Base-by-base conservation (phyloP, 2,329 filamentous ascomycete species). In the Macrophomina pseudophaseolina region DNA sequence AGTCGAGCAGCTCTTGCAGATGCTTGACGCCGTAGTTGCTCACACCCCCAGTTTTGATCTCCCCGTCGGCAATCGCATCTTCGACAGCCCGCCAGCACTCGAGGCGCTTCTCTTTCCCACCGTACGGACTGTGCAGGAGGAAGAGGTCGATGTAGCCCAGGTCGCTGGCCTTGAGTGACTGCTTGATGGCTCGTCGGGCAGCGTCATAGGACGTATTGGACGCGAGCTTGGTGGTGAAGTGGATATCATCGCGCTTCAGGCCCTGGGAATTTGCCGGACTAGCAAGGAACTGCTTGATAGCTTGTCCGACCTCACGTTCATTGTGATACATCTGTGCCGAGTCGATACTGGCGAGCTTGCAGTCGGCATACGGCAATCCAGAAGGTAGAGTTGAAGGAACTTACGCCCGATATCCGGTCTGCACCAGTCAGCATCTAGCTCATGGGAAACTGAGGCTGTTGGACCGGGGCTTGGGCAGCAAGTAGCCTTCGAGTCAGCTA, bases 91-190 rank as follows among this genome's bases (percentile, higher is more conserved):
- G 85, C 91, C 92, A 95, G 73, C 90, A 91, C 44, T 90, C 88
- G 62, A 91, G 76, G 4, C 92, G 83, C 7, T 87, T 88, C 71
- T 85, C 78, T 72, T 83, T 88, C 1, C 92, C 91, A 5, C 92
- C 91, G 71, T 92, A 92, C 0, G 92, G 92, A 56, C 88, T 91
- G 74, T 95, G 92, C 65, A 95, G 81, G 11, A 96, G 81, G 76
- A 94, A 94, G 52, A 95, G 77, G 73, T 95, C 92, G 66, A 94
- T 87, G 75, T 94, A 93, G 0, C 87, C 90, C 35, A 94, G 79
- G 0, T 88, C 90, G 30, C 87, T 88, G 66, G 85, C 85, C 54
- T 87, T 83, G 4, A 93, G 82, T 35, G 87, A 90, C 74, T 86
- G 76, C 68, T 83, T 86, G 69, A 95, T 91, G 0, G 90, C 88